Evolutionary conservation across 805 yeast species (phyloP), one percentile per base, ranked within the genome.

Genomic region (Metschnikowia vanudenii): DNA sequence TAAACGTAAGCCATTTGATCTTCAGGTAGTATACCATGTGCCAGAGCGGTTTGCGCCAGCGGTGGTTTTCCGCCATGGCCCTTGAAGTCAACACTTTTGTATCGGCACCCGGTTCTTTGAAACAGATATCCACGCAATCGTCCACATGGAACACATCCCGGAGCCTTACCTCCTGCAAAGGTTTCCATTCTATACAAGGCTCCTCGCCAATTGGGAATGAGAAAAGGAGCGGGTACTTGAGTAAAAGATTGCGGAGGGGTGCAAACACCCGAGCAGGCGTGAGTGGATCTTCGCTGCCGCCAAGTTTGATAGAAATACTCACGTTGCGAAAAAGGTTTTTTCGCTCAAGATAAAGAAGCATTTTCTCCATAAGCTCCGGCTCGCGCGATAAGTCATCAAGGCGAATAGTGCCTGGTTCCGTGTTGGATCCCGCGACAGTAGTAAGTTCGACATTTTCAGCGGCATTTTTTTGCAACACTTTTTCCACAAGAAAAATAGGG

Each of bases 211-310:
- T 36, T 20, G 30, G 40, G 31, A 28, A 26, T 29, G 16, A 35
- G 17, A 39, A 32, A 10, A 44, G 36, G 31, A 44, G 39, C 9
- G 47, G 47, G 31, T 44, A 44, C 20, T 44, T 35, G 22, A 44
- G 41, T 18, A 44, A 26, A 10, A 44, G 42, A 20, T 34, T 28
- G 16, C 47, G 43, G 19, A 44, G 30, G 9, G 47, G 43, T 8
- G 28, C 24, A 10, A 28, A 39, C 10, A 43, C 47, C 30, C 26
- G 29, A 28, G 35, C 32, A 19, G 26, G 29, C 2, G 47, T 28
- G 20, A 44, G 19, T 10, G 32, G 12, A 9, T 29, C 43, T 28
- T 39, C 14, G 40, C 8, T 13, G 16, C 12, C 30, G 31, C n/a
- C 20, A 39, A 41, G 12, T 32, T 20, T 12, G 34, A 43, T n/a